Conservation (phyloP, 2,329 filamentous ascomycete genomes). For the Fusarium incarnatum region DNA sequence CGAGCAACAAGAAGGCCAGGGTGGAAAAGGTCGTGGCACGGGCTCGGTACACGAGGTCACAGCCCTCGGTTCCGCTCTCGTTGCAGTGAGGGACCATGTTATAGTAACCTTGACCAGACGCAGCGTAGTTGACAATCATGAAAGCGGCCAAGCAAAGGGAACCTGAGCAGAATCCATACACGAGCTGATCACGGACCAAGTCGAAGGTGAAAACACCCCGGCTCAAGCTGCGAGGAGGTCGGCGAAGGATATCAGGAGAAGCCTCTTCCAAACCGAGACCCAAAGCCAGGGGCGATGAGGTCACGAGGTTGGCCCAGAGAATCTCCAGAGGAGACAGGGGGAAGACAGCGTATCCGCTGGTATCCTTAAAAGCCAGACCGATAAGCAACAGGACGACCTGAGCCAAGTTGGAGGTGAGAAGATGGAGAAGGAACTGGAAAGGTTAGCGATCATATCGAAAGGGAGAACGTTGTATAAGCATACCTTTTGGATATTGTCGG, state of each 20-base stretch:
- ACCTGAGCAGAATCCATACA: constrained; percentile 74
- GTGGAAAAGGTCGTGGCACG: constrained; percentile 77
- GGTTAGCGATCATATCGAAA: constrained; percentile 27
- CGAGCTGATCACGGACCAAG: constrained; percentile 73
- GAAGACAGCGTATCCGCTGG: constrained; percentile 69
- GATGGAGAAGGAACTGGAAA: constrained; percentile 68
- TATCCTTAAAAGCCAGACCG: constrained; percentile 76
- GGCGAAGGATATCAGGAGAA: constrained; percentile 73
- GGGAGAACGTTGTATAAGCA: not conserved
- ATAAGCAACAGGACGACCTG: constrained; percentile 77
- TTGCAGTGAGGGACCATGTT: constrained; percentile 70
- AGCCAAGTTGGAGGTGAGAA: constrained; percentile 76
- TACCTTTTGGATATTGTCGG: constrained; percentile 81
- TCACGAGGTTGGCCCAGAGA: constrained; percentile 81
- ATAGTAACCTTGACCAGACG: constrained; percentile 58
- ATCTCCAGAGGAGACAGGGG: constrained; percentile 79
- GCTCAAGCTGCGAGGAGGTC: constrained; percentile 71
- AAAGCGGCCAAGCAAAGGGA: constrained; percentile 71
- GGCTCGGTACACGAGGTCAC: constrained; percentile 70
- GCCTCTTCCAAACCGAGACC: constrained; percentile 78
- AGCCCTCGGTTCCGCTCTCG: constrained; percentile 60
- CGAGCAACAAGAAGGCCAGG: constrained; percentile 74
- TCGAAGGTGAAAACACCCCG: constrained; percentile 73
- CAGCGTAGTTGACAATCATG: constrained; percentile 67
- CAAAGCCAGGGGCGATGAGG: constrained; percentile 76